Base-by-base conservation (phyloP, 805 yeast species). In the Candida palmyrensis region DNA sequence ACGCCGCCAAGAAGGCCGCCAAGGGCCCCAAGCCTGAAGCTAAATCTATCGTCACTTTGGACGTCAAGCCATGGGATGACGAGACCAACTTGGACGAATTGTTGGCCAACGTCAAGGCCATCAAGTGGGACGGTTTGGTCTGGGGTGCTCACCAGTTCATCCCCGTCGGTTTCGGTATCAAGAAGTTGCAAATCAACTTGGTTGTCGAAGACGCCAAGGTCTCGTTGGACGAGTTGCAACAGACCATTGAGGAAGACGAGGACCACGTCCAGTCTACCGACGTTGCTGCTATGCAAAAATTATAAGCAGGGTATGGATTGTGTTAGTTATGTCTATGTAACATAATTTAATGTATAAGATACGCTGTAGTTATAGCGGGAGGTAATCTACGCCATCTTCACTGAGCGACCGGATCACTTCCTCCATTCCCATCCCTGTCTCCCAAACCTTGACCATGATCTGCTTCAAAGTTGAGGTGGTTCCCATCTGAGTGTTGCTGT, bases 31-130 rank as follows among this genome's bases (percentile, higher is more conserved):
- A 88, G 79, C 88, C 97, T 58, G 96, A 96, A 69, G 97, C 98
- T 62, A 92, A 92, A 78, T 86, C 97, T 43, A 73, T 88, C 51
- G 96, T 92, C 59, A 90, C 99, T 59, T 62, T 92, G 56, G 98
- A 92, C 56, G 95, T 92, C 55, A 92, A 92, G 82, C 97, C 97
- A 73, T 92, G 99, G 99, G 98, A 92, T 71, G 98, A 92, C 61
- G 97, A 92, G 78, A 92, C 99, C 53, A 82, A 90, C 63, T 76
- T 92, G 63, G 95, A 92, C 44, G 82, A 81, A 68, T 62, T 92
- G 72, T 68, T 86, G 52, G 89, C 82, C 44, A 77, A 79, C 69
- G 96, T 88, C 59, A 89, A 87, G 79, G 59, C 75, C 53, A 68
- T 90, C 54, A 85, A 79, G 64, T 68, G 67, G 72, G 98, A 92